These are phyloP conservation scores for Boletus sensibilis DNA, from an alignment of 768 basidiomycete genomes.

Conservation along the genomic window DNA sequence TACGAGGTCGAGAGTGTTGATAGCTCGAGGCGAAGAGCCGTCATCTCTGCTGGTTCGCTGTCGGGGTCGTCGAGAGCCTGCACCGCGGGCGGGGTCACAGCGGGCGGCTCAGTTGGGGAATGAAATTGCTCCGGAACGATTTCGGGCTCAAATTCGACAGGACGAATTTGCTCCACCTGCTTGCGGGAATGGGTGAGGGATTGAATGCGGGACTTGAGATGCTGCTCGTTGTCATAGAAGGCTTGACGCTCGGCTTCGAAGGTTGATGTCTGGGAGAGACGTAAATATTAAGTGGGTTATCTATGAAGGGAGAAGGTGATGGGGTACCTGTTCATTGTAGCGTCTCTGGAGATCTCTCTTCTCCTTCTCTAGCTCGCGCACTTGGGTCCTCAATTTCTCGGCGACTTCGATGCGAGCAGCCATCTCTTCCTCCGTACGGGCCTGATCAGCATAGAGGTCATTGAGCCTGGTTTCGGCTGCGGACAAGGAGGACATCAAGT, in stretches of 20 bases:
- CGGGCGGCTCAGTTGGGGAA: constrained; percentile 24
- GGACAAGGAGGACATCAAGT: constrained; percentile 61
- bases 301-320: constrained; percentile 13
- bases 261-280: constrained; percentile 59
- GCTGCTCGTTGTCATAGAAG: constrained; percentile 92
- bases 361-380: constrained; percentile 86
- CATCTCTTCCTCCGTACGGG: constrained; percentile 78
- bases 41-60: constrained; percentile 85
- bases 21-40: constrained; percentile 76
- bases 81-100: constrained; percentile 25
- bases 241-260: constrained; percentile 92
- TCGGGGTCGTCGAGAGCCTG: constrained; percentile 64
- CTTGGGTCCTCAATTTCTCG: constrained; percentile 77
- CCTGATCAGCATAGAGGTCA: constrained; percentile 80
- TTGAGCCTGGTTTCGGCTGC: constrained; percentile 69
- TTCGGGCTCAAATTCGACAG: constrained; percentile 41
- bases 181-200: constrained; percentile 69
- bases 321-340: constrained; percentile 81
- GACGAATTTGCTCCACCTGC: constrained; percentile 41
- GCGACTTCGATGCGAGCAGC: constrained; percentile 78
- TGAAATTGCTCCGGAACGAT: constrained; percentile 38
- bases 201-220: constrained; percentile 87
- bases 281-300: constrained; percentile 11
- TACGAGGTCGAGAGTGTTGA: constrained; percentile 87
- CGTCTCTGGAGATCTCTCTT: constrained; percentile 78